Base-by-base conservation (phyloP, 1,284 basidiomycete genomes). In the Ganoderma lucidum region DNA sequence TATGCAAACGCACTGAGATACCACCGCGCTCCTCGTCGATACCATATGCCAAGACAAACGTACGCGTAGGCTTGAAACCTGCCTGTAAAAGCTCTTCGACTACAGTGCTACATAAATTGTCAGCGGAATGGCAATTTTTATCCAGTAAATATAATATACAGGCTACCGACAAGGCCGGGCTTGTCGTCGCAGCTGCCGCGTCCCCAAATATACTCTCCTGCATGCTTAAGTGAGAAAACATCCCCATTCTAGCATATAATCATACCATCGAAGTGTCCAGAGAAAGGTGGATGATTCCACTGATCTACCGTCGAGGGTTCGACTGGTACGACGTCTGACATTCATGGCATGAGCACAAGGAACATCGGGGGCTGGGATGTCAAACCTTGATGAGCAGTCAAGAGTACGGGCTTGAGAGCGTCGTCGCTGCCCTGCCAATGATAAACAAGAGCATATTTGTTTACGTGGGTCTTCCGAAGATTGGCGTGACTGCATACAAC, bases 11-110 rank as follows among this genome's bases (percentile, higher is more conserved):
- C 69, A 85, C 86, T 5, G 83, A 83, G 44, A 83, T 78, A 3
- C 90, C 89, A 30, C 85, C 82, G 2, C 83, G 79, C 78, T 94
- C 92, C 74, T 93, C 93, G 75, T 94, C 92, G 63, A 88, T 89
- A 15, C 93, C 93, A 68, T 88, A 89, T 2, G 88, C 87, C 32
- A 92, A 80, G 15, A 93, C 82, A 56, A 93, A 79, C 0, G 85
- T 84, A 5, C 89, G 83, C 14, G 80, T 78, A 0, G 88, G 90
- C 44, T 80, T 72, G 73, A 88, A 90, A 30, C 83, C 86, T 32
- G 79, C 80, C 60, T 83, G 81, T n/a, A 91, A 76, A 2, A 91
- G 79, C 2, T 84, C 82, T 76, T 91, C 88, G 3, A 91, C 74
- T 0, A 87, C 82, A 2, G 82, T 84, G 63, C 88, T 89, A 69